phyloP scores from a whole-genome alignment of 2,329 filamentous ascomycete genomes.

The Fusarium sp. region DNA sequence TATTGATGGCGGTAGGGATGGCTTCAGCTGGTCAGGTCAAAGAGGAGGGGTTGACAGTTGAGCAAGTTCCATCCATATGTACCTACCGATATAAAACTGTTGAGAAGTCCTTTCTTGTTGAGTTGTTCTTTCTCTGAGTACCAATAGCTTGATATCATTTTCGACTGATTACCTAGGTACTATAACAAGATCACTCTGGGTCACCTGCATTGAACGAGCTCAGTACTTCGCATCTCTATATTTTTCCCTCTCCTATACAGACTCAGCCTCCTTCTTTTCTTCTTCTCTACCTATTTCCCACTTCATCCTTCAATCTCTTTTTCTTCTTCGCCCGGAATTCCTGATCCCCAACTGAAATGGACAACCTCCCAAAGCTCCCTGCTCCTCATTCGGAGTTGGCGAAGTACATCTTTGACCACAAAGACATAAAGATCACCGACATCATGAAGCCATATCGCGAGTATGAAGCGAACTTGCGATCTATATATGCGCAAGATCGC shows the following conservation, averaged over 20 bases:
- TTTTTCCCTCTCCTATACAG: not conserved
- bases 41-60: not conserved
- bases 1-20: constrained; percentile 16
- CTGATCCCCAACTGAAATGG: constrained; percentile 41
- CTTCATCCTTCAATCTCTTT: not conserved
- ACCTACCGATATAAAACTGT: constrained; percentile 33
- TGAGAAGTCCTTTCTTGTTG: not conserved
- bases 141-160: not conserved
- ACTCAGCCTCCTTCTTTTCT: not conserved
- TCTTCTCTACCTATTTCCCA: not conserved
- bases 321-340: not conserved
- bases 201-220: not conserved
- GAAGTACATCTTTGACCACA: constrained; percentile 65
- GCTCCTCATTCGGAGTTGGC: constrained; percentile 57
- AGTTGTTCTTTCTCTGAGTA: not conserved
- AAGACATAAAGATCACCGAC: constrained; percentile 63
- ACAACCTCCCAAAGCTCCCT: constrained; percentile 58
- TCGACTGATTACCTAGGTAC: not conserved
- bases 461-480: constrained; percentile 74
- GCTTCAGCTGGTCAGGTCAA: constrained; percentile 18
- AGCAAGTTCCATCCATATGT: not conserved
- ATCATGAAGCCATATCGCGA: constrained; percentile 73
- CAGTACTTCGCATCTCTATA: not conserved
- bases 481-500: constrained; percentile 75
- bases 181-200: not conserved